These are phyloP conservation scores for Penicillium robsamsonii DNA, from an alignment of 495 filamentous ascomycete genomes.

Conservation along the genomic window DNA sequence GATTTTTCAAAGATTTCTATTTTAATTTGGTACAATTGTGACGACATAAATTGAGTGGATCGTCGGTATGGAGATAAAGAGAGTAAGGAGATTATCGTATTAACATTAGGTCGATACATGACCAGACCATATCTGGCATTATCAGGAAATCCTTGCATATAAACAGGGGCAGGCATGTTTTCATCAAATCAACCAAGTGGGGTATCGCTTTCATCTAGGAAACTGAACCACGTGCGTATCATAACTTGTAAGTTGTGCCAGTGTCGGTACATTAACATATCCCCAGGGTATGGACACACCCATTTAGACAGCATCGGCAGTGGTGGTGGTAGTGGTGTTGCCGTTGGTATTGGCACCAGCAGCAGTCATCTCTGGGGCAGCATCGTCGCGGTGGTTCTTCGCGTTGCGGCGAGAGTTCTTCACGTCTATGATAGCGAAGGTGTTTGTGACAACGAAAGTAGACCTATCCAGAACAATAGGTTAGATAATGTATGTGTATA, in stretches of 20 bases:
- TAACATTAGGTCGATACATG: constrained; percentile 4
- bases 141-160: background rate
- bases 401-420: constrained; percentile 11
- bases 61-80: background rate
- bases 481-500: background rate
- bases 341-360: background rate
- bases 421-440: constrained; percentile 28
- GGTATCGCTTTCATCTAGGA: constrained; percentile 6
- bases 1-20: background rate
- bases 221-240: background rate
- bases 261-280: background rate
- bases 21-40: background rate
- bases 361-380: background rate
- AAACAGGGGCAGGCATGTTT: background rate
- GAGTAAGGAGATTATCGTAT: constrained; percentile 2
- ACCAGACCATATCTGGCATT: constrained; percentile 1
- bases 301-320: constrained; percentile 1
- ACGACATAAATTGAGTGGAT: background rate
- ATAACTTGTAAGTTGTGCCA: constrained; percentile 1
- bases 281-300: background rate
- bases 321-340: background rate
- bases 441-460: constrained; percentile 39
- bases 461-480: constrained; percentile 30
- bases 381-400: background rate
- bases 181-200: constrained; percentile 4